Conservation (phyloP, 2,329 filamentous ascomycete genomes). For the Fusarium compactum region DNA sequence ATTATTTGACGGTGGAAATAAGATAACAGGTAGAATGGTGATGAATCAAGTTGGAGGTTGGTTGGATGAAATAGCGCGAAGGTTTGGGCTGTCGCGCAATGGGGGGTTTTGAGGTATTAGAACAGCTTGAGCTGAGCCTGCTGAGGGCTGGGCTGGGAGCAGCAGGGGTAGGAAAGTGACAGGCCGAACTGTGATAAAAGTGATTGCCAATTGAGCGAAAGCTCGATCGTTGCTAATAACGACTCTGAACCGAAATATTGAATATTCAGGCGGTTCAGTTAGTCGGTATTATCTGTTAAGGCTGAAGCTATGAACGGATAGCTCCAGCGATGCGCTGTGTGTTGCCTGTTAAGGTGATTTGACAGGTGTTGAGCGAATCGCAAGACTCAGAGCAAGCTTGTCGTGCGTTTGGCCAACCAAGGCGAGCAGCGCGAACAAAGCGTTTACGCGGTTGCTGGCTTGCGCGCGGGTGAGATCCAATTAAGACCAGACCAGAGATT, state of each 20-base stretch:
- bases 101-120: slow-evolving; percentile 18
- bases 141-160: slow-evolving; percentile 5
- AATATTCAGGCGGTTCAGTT: slow-evolving; percentile 1
- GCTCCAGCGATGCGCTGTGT: slow-evolving; percentile 15
- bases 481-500: slow-evolving; percentile 40
- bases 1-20: slow-evolving; percentile 1
- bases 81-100: slow-evolving; percentile 10
- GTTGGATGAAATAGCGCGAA: slow-evolving; percentile 1
- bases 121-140: slow-evolving; percentile 4
- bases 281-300: slow-evolving; percentile 5
- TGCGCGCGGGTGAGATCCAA: slow-evolving; percentile 41
- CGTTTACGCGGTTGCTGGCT: slow-evolving; percentile 31
- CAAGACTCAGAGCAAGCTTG: slow-evolving; percentile 29
- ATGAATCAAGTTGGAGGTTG: neutral
- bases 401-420: slow-evolving; percentile 10
- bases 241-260: neutral
- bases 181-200: slow-evolving; percentile 13
- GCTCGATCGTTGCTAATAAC: neutral
- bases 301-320: slow-evolving; percentile 11
- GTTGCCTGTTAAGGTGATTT: slow-evolving; percentile 40
- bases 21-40: slow-evolving; percentile 1
- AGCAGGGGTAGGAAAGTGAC: slow-evolving; percentile 1
- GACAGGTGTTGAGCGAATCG: slow-evolving; percentile 35
- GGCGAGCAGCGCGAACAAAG: slow-evolving; percentile 22
- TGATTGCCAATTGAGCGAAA: slow-evolving; percentile 4